These are phyloP conservation scores for Cladosporium phlei DNA, from an alignment of 2,329 filamentous ascomycete species.

Conservation along the genomic window DNA sequence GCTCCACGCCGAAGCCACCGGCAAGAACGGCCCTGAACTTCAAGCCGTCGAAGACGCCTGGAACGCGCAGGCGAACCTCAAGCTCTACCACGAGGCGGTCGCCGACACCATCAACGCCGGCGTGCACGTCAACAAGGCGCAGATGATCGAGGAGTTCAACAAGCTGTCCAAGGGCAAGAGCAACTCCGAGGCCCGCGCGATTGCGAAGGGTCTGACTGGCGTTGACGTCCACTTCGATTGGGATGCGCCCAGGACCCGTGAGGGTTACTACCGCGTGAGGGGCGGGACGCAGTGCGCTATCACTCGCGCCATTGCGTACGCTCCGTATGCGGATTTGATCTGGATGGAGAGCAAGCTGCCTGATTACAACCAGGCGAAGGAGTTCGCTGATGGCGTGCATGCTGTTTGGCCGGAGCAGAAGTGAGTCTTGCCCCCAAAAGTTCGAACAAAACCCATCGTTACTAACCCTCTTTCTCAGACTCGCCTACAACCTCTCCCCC, in stretches of 20 bases:
- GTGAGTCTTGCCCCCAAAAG: slow-evolving; percentile 47
- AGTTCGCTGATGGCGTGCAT: slow-evolving; percentile 91
- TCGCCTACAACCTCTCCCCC: slow-evolving; percentile 96
- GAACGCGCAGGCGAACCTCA: slow-evolving; percentile 71
- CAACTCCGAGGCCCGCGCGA: slow-evolving; percentile 72
- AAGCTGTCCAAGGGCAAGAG: slow-evolving; percentile 72
- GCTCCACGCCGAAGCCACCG: slow-evolving; percentile 73
- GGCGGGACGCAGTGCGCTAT: slow-evolving; percentile 88
- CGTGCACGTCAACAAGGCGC: slow-evolving; percentile 63
- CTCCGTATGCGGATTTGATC: slow-evolving; percentile 89
- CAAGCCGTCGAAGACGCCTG: slow-evolving; percentile 91
- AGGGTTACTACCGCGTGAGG: slow-evolving; percentile 90
- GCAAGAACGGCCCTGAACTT: slow-evolving; percentile 74
- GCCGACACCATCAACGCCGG: slow-evolving; percentile 71
- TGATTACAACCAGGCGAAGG: slow-evolving; percentile 82
- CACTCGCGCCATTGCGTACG: slow-evolving; percentile 86
- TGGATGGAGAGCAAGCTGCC: slow-evolving; percentile 99
- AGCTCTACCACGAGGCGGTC: slow-evolving; percentile 88
- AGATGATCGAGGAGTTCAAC: slow-evolving; percentile 63
- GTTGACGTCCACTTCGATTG: slow-evolving; percentile 88
- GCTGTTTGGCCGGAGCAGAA: slow-evolving; percentile 95
- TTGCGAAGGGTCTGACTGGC: slow-evolving; percentile 73
- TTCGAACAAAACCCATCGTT: not conserved
- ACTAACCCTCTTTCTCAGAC: slow-evolving; percentile 46
- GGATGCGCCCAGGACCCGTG: slow-evolving; percentile 86